phyloP scores from a whole-genome alignment of 306 rosid genomes.

The Acacia acuminata region DNA sequence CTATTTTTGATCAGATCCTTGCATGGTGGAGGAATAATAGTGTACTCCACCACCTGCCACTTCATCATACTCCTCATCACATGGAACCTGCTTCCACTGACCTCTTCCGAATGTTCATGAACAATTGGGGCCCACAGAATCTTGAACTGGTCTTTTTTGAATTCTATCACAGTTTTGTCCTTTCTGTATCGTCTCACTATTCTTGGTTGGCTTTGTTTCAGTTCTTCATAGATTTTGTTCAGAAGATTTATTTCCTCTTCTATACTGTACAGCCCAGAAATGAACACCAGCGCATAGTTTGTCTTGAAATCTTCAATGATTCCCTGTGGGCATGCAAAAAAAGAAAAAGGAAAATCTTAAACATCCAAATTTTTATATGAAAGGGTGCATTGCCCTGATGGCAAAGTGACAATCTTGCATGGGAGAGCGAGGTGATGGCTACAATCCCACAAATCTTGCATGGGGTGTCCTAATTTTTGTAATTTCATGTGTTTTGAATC shows the following conservation, averaged over 20 bases:
- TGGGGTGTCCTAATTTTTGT: too few species aligned
- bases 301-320: slow-evolving; percentile 35
- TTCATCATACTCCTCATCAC: slow-evolving; percentile 34
- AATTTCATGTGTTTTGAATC: too few species aligned
- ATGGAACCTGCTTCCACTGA: background rate
- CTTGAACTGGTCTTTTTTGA: slow-evolving; percentile 39
- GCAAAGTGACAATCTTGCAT: too few species aligned
- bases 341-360: too few species aligned
- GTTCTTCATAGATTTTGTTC: slow-evolving; percentile 4
- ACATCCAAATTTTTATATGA: too few species aligned
- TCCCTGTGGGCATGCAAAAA: slow-evolving; percentile 16
- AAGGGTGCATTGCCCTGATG: too few species aligned
- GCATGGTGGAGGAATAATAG: slow-evolving; percentile 27
- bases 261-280: slow-evolving; percentile 43
- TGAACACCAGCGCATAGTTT: slow-evolving; percentile 36
- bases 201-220: slow-evolving; percentile 21
- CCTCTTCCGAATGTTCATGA: background rate
- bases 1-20: slow-evolving; percentile 32
- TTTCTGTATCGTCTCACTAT: slow-evolving; percentile 36
- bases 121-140: slow-evolving; percentile 48
- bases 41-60: background rate
- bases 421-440: too few species aligned
- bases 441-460: too few species aligned
- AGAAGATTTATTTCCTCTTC: slow-evolving; percentile 43
- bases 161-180: background rate